Evolutionary conservation across 495 filamentous ascomycete genomes (phyloP), one percentile per base, ranked within the genome.

Genomic region (Penicillium riverlandense): DNA sequence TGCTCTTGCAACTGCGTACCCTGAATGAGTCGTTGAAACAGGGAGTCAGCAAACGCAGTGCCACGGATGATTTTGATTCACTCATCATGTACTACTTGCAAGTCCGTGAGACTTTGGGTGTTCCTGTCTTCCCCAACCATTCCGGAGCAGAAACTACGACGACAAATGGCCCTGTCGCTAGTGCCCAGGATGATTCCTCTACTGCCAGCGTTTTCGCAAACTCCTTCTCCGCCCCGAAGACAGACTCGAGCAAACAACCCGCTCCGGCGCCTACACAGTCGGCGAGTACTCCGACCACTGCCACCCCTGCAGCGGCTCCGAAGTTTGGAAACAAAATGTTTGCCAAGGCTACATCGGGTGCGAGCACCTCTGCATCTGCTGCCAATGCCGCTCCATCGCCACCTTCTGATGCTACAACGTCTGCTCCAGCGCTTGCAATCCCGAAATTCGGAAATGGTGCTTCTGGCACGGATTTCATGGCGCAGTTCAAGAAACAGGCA

Each of bases 121-220:
- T 54, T 1, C 67, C 67, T 7, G 42, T 66, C 35, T 55, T 47
- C 11, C 12, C 44, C 0, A 53, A 48, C 30, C 45, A 37, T 11
- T 29, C 33, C 22, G 22, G 22, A 22, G 22, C 22, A 4, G 22
- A 22, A 22, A 4, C 22, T 22, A 22, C 22, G 2, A 4, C n/a
- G 33, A 32, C 11, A 40, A 43, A 22, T 22, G 31, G 14, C 6
- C 22, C 14, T 7, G 10, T 16, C 10, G 40, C 27, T n/a, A 11
- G 45, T 22, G 46, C 43, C 13, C 39, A 46, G 28, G 54, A 54
- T n/a, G 52, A 54, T 15, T 68, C 69, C 12, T 52, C 57, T 3
- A 71, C 68, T 12, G 58, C 65, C 3, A 64, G 33, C 40, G 59
- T 69, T 13, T 72, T 72, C 31, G 66, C 67, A n/a, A 58, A 64